Conservation (phyloP, 805 yeast genomes). For the Hanseniaspora meyeri region DNA sequence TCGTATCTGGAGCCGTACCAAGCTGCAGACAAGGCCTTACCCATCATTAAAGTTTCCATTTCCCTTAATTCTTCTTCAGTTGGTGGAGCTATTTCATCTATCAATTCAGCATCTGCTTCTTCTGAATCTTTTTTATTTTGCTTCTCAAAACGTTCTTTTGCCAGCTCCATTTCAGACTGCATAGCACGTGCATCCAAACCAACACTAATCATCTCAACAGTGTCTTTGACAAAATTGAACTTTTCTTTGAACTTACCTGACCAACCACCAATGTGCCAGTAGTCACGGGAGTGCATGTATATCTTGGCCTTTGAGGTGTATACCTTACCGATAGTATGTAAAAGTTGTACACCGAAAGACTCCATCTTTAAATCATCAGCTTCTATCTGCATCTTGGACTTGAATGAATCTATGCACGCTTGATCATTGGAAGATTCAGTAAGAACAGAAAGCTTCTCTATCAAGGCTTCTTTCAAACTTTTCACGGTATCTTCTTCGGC, state of each 20-base stretch:
- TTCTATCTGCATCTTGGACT: slow-evolving; percentile 57
- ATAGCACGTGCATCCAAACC: slow-evolving; percentile 73
- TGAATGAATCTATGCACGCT: slow-evolving; percentile 52
- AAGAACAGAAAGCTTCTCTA: slow-evolving; percentile 40
- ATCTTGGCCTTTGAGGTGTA: slow-evolving; percentile 55
- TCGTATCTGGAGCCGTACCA: slow-evolving; percentile 77
- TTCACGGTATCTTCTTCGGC: slow-evolving; percentile 40
- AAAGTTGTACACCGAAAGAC: slow-evolving; percentile 71
- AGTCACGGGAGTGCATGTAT: slow-evolving; percentile 50
- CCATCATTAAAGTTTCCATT: slow-evolving; percentile 61
- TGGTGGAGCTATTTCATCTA: slow-evolving; percentile 40
- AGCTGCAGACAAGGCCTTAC: slow-evolving; percentile 70
- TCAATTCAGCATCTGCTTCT: slow-evolving; percentile 22
- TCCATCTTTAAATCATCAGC: slow-evolving; percentile 74
- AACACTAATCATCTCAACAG: slow-evolving; percentile 55
- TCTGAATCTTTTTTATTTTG: slow-evolving; percentile 28
- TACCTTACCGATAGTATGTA: slow-evolving; percentile 62
- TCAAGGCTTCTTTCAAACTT: slow-evolving; percentile 46
- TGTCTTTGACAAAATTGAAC: slow-evolving; percentile 60
- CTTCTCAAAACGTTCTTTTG: slow-evolving; percentile 28
- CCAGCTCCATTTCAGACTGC: slow-evolving; percentile 55
- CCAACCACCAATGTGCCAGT: slow-evolving; percentile 58
- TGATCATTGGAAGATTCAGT: slow-evolving; percentile 52
- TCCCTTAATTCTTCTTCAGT: slow-evolving; percentile 54
- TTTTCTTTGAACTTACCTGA: slow-evolving; percentile 62